A percentile compares a stretch with the other conserved stretches of the same genome.
phyloP scores from a whole-genome alignment of 2,329 filamentous ascomycete species.

The Celoporthe dispersa region DNA sequence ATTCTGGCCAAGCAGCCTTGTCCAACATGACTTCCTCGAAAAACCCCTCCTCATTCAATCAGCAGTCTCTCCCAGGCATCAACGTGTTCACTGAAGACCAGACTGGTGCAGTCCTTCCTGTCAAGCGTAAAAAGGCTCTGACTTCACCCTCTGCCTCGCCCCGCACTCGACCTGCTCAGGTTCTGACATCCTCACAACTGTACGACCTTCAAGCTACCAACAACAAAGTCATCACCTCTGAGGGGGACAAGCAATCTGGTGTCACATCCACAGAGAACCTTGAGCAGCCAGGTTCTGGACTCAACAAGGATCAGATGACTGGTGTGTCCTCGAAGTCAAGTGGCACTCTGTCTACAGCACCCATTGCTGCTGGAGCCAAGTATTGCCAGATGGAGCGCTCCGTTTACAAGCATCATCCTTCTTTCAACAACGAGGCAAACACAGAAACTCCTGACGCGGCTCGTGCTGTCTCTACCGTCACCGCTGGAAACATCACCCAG shows the following conservation, averaged over 20 bases:
- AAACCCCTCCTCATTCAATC: not conserved
- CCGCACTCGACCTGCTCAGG: not conserved
- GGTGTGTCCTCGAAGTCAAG: not conserved
- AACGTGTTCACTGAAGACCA: not conserved
- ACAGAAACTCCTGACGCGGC: not conserved
- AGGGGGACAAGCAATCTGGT: not conserved
- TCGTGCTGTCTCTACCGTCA: not conserved
- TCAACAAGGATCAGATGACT: not conserved
- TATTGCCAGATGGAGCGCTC: not conserved
- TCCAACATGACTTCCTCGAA: not conserved
- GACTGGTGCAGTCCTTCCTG: not conserved
- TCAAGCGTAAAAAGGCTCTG: not conserved
- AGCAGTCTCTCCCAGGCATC: not conserved
- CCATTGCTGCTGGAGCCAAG: not conserved
- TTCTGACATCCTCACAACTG: not conserved
- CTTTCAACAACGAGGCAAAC: not conserved
- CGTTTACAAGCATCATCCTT: not conserved
- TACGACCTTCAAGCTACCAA: not conserved
- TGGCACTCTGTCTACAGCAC: not conserved
- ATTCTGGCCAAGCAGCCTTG: not conserved
- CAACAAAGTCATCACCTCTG: not conserved
- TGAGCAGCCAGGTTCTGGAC: not conserved
- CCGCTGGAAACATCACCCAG: not conserved
- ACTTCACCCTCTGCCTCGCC: not conserved
- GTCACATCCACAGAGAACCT: no score